Base-by-base conservation (phyloP, 495 filamentous ascomycete genomes). In the Eremomyces bilateralis region DNA sequence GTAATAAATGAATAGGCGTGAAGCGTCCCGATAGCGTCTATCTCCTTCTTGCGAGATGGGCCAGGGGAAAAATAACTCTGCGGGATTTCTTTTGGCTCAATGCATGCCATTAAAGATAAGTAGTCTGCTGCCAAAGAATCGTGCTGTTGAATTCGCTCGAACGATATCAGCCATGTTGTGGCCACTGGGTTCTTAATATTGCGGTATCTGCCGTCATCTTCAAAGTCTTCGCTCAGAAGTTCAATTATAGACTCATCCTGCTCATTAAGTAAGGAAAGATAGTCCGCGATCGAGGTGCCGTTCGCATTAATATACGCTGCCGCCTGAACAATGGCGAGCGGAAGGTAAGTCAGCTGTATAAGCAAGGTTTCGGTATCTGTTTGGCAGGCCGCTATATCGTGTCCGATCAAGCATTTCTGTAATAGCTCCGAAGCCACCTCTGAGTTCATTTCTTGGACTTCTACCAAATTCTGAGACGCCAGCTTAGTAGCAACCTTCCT, bases 121-220 rank as follows among this genome's bases (percentile, higher is more conserved):
- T n/a, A n/a, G n/a, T n/a, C n/a, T n/a, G n/a, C n/a, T n/a, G 64
- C 61, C 0, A 50, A 4, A 0, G 22, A 29, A 24, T 58, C 34
- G 1, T 36, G 29, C 5, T 47, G 22, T 20, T 38, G 50, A 8
- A 70, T 62, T 38, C 67, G 58, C 0, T 51, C 37, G 33, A 71
- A 65, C 0, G 65, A 67, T 0, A 66, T 58, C 0, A 62, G 48
- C 66, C 63, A 72, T 0, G 67, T 73, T 51, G n/a, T n/a, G n/a
- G n/a, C n/a, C n/a, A n/a, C n/a, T n/a, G n/a, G n/a, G n/a, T n/a
- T n/a, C n/a, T n/a, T n/a, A n/a, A n/a, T n/a, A n/a, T n/a, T n/a
- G n/a, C n/a, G n/a, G n/a, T n/a, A n/a, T n/a, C n/a, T n/a, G n/a
- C n/a, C n/a, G n/a, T n/a, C n/a, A n/a, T n/a, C n/a, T n/a, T n/a